Base-by-base conservation (phyloP, 2,329 filamentous ascomycete genomes). In the Chrysosporium keratinophilum region DNA sequence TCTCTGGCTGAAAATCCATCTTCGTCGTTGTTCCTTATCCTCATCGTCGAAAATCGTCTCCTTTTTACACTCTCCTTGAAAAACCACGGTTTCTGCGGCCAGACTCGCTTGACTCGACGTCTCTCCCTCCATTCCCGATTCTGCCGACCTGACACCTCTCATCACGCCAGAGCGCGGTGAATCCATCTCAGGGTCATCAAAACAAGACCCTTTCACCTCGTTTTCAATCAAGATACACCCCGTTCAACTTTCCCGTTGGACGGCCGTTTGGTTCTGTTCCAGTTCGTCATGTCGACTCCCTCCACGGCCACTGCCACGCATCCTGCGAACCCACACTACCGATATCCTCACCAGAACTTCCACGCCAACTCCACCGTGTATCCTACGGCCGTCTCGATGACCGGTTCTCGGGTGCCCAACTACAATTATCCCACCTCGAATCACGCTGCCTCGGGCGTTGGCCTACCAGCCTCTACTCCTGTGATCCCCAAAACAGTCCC, bases 261-360 rank as follows among this genome's bases (percentile, higher is more conserved):
- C 50, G 42, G 43, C 43, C 43, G 19, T 23, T 23, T 23, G 19
- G 50, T 23, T 20, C 20, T 31, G 9, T 37, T 31, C 14, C 17
- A 11, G 23, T 5, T 34, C 35, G 50, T 23, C 69, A 90, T 91
- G 87, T 90, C 87, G 76, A 89, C 86, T 62, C 86, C 87, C 62
- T 88, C 85, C 58, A 85, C 83, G 65, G 84, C 83, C 64, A 85
- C 84, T 69, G 83, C 83, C 65, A 85, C 83, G 61, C 76, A 87
- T 66, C 82, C 83, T 67, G 80, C 79, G 64, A 82, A 84, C 70
- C 78, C 79, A 58, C 78, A 78, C 65, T 82, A 83, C 74, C 75
- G 71, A 61, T 83, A 83, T 65, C 77, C 81, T 59, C 75, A 77
- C 66, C 76, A 77, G 59, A 74, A 72, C 57, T 81, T 79, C 65